phyloP scores from a whole-genome alignment of 306 rosid species.

The Castanopsis chinensis region DNA sequence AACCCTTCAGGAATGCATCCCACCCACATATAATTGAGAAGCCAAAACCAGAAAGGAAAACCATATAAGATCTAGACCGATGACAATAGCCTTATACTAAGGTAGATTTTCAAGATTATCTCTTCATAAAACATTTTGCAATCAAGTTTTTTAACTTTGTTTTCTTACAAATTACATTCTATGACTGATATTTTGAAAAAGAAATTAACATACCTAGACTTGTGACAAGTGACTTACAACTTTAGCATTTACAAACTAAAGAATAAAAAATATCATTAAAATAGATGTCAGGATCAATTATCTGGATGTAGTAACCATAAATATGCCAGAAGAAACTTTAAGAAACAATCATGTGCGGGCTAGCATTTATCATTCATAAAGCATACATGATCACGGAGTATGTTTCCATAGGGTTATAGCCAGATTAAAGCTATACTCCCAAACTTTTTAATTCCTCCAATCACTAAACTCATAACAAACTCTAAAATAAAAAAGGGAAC shows the following conservation, averaged over 20 bases:
- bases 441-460: neutral
- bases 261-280: neutral
- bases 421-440: neutral
- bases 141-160: neutral
- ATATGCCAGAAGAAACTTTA: neutral
- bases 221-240: neutral
- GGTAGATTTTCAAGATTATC: neutral
- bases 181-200: neutral
- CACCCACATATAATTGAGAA: constrained; percentile 5
- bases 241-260: neutral
- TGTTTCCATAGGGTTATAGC: neutral
- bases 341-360: neutral
- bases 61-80: neutral
- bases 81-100: neutral
- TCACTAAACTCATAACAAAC: neutral
- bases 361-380: neutral
- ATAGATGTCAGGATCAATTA: neutral
- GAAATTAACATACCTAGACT: neutral
- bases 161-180: neutral
- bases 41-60: constrained; percentile 8
- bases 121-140: neutral
- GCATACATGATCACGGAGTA: neutral
- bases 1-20: constrained; percentile 48
- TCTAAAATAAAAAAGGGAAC: neutral
- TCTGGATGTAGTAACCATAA: neutral